Evolutionary conservation across 2,329 filamentous ascomycete species (phyloP).

Genomic region (Colletotrichum sp.): DNA sequence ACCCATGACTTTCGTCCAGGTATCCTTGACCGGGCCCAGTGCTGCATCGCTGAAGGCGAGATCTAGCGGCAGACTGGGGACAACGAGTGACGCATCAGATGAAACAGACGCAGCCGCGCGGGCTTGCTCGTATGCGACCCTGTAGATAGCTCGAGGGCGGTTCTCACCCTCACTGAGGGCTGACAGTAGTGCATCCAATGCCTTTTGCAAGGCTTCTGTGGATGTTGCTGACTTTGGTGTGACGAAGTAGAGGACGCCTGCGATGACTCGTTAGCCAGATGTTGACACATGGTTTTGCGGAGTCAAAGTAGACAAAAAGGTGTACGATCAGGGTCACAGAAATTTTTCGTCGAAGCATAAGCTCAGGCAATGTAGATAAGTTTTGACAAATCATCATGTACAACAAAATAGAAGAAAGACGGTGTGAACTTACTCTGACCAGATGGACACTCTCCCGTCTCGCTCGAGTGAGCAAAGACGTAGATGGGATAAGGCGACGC

Average conservation of each 20-base stretch:
- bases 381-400: conserved; percentile 87
- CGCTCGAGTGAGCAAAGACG: conserved; percentile 79
- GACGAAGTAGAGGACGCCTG: conserved; percentile 41
- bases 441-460: conserved; percentile 87
- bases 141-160: conserved; percentile 47
- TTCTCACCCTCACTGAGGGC: conserved; percentile 32
- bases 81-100: conserved; percentile 49
- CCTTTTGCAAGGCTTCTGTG: conserved; percentile 38
- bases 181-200: conserved; percentile 46
- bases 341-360: conserved; percentile 79
- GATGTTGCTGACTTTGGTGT: conserved; percentile 40
- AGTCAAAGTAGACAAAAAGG: conserved; percentile 28
- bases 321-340: conserved; percentile 80
- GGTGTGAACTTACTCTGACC: conserved; percentile 80
- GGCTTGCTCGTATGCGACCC: conserved; percentile 61
- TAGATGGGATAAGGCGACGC: conserved; percentile 55
- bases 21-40: conserved; percentile 68
- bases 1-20: conserved; percentile 71
- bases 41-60: conserved; percentile 76
- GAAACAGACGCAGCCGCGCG: conserved; percentile 26
- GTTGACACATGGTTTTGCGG: neutral
- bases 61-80: conserved; percentile 65
- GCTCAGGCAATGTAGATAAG: conserved; percentile 99
- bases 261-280: conserved; percentile 30
- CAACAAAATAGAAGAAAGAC: conserved; percentile 29